phyloP scores from a whole-genome alignment of 106 monocot genomes.

The Dioscorea dumetorum region DNA sequence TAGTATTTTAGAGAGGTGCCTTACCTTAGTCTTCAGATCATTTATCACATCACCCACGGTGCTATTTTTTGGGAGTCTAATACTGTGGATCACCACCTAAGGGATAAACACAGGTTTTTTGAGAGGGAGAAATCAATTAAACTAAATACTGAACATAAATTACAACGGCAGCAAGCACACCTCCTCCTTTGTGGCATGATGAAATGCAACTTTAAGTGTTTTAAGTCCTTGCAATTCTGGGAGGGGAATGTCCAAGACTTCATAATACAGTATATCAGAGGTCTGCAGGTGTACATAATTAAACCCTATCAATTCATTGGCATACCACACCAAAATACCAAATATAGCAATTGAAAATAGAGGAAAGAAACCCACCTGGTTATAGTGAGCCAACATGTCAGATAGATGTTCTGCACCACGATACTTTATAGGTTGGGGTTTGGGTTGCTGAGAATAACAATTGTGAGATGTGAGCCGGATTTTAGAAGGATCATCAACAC shows the following conservation, averaged over 20 bases:
- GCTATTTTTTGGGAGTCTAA: constrained; percentile 90
- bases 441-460: constrained; percentile 98
- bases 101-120: constrained; percentile 3
- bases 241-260: constrained; percentile 93
- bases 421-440: constrained; percentile 92
- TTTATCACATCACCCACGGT: constrained; percentile 90
- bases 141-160: too few relatives aligned
- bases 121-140: too few relatives aligned
- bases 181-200: constrained; percentile 93
- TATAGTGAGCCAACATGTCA: constrained; percentile 93
- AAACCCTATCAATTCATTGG: too few relatives aligned
- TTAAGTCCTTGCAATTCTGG: constrained; percentile 92
- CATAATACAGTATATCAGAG: constrained; percentile 96
- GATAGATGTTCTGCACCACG: constrained; percentile 89
- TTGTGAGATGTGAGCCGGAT: constrained; percentile 96
- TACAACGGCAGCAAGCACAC: constrained; percentile 10
- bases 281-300: constrained; percentile 32
- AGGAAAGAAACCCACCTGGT: constrained; percentile 45
- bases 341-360: too few relatives aligned
- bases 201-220: constrained; percentile 97
- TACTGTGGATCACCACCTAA: constrained; percentile 80
- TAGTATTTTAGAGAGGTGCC: too few relatives aligned
- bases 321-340: too few relatives aligned
- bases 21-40: constrained; percentile 85
- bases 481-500: constrained; percentile 90